These are phyloP conservation scores for Purpureocillium takamizusanense DNA, from an alignment of 2,329 filamentous ascomycete genomes.

Conservation along the genomic window DNA sequence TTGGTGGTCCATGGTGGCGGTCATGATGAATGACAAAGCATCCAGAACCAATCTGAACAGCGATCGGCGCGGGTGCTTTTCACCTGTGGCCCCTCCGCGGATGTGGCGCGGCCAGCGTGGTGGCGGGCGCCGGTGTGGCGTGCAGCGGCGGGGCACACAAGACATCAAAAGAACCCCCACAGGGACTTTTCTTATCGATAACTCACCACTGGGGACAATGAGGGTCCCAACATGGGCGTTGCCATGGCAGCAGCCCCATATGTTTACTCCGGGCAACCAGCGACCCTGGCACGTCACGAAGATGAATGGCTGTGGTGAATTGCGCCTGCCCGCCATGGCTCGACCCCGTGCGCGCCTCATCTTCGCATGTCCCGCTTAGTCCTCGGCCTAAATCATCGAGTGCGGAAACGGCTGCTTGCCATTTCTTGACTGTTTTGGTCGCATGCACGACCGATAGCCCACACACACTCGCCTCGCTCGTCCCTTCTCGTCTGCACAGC, in stretches of 20 bases:
- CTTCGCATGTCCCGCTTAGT: background rate
- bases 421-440: background rate
- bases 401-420: background rate
- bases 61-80: no score
- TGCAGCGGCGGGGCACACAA: no score
- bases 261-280: slow-evolving; percentile 25
- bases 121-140: background rate
- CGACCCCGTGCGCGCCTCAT: no score
- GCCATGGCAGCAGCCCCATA: slow-evolving; percentile 24
- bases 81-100: no score
- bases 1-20: no score
- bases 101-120: background rate
- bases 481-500: background rate
- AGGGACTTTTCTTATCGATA: slow-evolving; percentile 14
- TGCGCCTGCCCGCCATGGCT: no score
- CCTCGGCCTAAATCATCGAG: background rate
- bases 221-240: slow-evolving; percentile 12
- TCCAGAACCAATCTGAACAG: background rate
- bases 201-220: slow-evolving; percentile 14
- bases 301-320: no score
- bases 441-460: background rate
- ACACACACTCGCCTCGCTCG: background rate
- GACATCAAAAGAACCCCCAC: no score
- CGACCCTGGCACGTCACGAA: no score
- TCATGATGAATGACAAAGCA: background rate